A percentile compares a stretch with the other conserved stretches of the same genome.
phyloP scores from a whole-genome alignment of 345 rosid genomes.

The Gossypium rotundifolium region DNA sequence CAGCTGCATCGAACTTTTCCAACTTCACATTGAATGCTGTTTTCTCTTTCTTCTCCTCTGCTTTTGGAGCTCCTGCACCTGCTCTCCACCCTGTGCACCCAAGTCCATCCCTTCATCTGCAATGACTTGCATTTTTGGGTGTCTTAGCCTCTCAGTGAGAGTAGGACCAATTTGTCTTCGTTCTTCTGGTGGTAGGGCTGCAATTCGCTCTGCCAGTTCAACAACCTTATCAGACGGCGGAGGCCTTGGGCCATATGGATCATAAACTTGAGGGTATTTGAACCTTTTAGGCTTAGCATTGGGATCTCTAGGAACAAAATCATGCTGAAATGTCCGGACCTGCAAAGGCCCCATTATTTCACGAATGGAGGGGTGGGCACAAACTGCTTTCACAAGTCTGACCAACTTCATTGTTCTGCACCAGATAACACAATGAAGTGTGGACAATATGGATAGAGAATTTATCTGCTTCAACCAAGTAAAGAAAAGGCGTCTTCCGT shows the following conservation, averaged over 20 bases:
- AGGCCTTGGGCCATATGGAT: slow-evolving; percentile 58
- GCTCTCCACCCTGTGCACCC: slow-evolving; percentile 25
- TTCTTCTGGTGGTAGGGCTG: slow-evolving; percentile 32
- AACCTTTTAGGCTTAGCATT: slow-evolving; percentile 34
- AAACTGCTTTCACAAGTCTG: slow-evolving; percentile 19
- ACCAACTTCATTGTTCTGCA: slow-evolving; percentile 29
- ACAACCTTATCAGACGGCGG: slow-evolving; percentile 44
- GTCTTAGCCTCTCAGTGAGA: slow-evolving; percentile 24
- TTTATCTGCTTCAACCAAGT: not conserved
- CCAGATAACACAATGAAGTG: not conserved
- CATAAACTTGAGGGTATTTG: slow-evolving; percentile 43
- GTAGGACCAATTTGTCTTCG: slow-evolving; percentile 32
- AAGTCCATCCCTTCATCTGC: slow-evolving; percentile 30
- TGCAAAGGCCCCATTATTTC: slow-evolving; percentile 33
- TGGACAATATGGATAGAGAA: not conserved
- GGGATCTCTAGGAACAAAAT: slow-evolving; percentile 50
- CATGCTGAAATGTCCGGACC: slow-evolving; percentile 43
- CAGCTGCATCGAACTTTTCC: slow-evolving; percentile 47
- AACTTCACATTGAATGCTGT: slow-evolving; percentile 43
- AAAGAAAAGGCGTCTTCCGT: not conserved
- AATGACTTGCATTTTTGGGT: slow-evolving; percentile 27
- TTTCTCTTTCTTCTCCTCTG: slow-evolving; percentile 38
- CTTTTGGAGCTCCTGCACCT: slow-evolving; percentile 23
- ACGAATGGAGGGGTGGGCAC: slow-evolving; percentile 11
- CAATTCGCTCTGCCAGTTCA: slow-evolving; percentile 51